Evolutionary conservation across 1,284 basidiomycete species (phyloP).

Genomic region (Takashimella koratensis): DNA sequence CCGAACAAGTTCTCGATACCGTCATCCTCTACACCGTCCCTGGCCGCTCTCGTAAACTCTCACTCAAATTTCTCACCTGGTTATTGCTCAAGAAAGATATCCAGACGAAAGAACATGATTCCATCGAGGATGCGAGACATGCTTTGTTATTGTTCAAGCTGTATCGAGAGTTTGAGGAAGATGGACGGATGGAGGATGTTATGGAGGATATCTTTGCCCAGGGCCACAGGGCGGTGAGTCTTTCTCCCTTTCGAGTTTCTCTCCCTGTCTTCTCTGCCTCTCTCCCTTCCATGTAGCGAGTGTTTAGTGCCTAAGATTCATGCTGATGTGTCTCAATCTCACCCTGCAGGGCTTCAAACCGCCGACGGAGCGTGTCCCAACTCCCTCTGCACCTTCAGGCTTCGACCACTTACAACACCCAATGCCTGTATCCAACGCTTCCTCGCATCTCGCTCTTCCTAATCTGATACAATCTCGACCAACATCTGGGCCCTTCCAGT

Average conservation of each 20-base stretch:
- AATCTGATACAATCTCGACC: background rate
- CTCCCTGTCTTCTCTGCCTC: background rate
- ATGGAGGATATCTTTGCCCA: slow-evolving; percentile 65
- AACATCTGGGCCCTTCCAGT: background rate
- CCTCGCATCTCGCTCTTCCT: background rate
- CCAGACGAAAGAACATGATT: slow-evolving; percentile 91
- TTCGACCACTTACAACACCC: background rate
- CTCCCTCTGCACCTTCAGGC: slow-evolving; percentile 5
- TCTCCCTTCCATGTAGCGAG: background rate
- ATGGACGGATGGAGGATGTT: slow-evolving; percentile 78
- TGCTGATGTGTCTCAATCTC: background rate
- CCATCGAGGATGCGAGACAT: slow-evolving; percentile 90
- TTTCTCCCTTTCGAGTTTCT: background rate
- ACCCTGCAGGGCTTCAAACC: slow-evolving; percentile 31
- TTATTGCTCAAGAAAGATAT: slow-evolving; percentile 86
- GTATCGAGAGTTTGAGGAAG: slow-evolving; percentile 71
- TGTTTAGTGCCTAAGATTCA: background rate
- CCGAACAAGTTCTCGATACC: slow-evolving; percentile 92
- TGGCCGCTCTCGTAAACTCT: slow-evolving; percentile 77
- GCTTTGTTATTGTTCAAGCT: slow-evolving; percentile 83
- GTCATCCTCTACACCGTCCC: slow-evolving; percentile 89
- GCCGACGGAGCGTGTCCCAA: slow-evolving; percentile 11
- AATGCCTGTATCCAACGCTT: background rate
- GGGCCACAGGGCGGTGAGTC: slow-evolving; percentile 49
- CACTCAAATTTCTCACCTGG: slow-evolving; percentile 92